Base-by-base conservation (phyloP, 495 filamentous ascomycete species). In the Cairneyella variabilis region DNA sequence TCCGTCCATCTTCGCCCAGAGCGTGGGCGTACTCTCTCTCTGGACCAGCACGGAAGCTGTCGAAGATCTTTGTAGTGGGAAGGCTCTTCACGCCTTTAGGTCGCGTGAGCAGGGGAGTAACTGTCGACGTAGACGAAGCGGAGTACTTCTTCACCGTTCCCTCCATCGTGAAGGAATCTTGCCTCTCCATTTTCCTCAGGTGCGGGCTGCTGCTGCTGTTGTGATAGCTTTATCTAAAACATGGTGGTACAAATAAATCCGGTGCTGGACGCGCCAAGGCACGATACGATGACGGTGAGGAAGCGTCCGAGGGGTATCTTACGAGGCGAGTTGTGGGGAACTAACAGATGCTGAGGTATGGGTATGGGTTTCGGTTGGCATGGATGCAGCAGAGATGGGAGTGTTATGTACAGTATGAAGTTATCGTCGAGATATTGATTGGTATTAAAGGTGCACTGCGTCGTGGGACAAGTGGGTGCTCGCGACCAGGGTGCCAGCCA, bases 21-120 rank as follows among this genome's bases (percentile, higher is more conserved):
- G 50, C 40, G 17, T 54, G 55, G 4, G 41, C 34, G 9, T 41
- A 40, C 0, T 20, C 12, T 5, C 18, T n/a, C 10, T 56, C 39
- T 17, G 48, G 50, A 14, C 53, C 55, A 39, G 38, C 53, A 27
- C 60, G 49, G 41, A 63, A 63, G 21, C 57, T 57, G 25, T 63
- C 57, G 22, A 63, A 60, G 7, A 40, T 54, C 18, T 57, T 59
- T 16, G 59, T 44, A 14, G 54, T 30, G 9, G 42, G 27, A 20
- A 58, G 26, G 14, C 42, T 40, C 37, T 34, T 54, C 10, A 22
- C 41, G 23, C 45, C 51, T 30, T 57, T 49, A 3, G 60, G 56
- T 32, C 47, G 34, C 18, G 38, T 48, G 14, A 63, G 28, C 3
- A 59, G 53, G 3, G 60, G 60, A 8, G 53, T 50, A 3, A 52